Base-by-base conservation (phyloP, 176 grass and related monocot genomes). In the Coix lacrymajobi region DNA sequence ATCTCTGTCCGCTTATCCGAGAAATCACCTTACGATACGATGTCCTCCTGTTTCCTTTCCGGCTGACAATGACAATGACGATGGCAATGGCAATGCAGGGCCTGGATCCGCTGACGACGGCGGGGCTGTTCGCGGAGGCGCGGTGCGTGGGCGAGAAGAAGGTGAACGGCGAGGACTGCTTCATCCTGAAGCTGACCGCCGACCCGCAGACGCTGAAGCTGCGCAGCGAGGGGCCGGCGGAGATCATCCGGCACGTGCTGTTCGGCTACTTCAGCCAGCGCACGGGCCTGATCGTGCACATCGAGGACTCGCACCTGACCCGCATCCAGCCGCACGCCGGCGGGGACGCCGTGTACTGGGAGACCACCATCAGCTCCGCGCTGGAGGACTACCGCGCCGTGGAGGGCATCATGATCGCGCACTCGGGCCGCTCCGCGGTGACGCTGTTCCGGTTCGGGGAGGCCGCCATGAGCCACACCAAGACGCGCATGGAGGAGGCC, bases 221-320 rank as follows among this genome's bases (percentile, higher is more conserved):
- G n/a, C 91, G 92, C 7, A 98, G 96, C 75, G 92, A 95, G 20
- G 96, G 92, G 0, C 96, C 89, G 7, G 92, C 92, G n/a, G 96
- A 98, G 79, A 92, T 98, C 82, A 98, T 95, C 58, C 90, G 92
- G 54, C 96, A 98, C 85, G 91, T 91, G 11, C 89, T 98, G 60
- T 89, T 93, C 66, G 96, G 96, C 62, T 95, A 95, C 88, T 95
- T 98, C 90, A 98, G 92, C 79, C 96, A 98, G 75, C 96, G 96
- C 4, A 93, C 96, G 1, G 96, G 96, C 0, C 92, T 98, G 8
- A 86, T 98, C 5, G 80, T 93, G 77, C 92, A 95, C 19, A 87
- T 95, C 29, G 96, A 98, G 87, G 96, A 98, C 82, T 98, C 96
- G 5, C 92, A 98, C 81, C 84, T 98, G 3, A 95, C 90, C 19